phyloP scores from a whole-genome alignment of 177 flowering plant genomes.

The Vitis hybrid region DNA sequence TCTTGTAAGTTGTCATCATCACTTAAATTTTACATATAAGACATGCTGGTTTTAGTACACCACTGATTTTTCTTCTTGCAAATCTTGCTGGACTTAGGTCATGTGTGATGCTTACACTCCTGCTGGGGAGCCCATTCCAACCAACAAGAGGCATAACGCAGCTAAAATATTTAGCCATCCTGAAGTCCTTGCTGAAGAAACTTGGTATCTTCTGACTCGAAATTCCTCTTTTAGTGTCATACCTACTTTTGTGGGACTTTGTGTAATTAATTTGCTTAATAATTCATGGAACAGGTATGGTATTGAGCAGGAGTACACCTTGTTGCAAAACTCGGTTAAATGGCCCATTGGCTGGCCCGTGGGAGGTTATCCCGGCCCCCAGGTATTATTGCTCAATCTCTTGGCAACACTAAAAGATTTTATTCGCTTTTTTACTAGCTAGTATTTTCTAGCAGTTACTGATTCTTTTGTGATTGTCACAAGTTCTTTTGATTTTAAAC shows the following conservation, averaged over 20 bases:
- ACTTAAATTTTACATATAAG: neutral
- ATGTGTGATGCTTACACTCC: constrained; percentile 92
- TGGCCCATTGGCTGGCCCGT: constrained; percentile 94
- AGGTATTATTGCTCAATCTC: constrained; percentile 40
- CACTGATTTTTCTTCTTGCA: neutral
- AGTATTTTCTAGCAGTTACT: neutral
- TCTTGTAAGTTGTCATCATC: constrained; percentile 46
- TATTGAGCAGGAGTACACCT: constrained; percentile 86
- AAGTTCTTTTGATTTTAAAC: no score
- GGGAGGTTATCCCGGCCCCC: constrained; percentile 92
- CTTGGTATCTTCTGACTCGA: constrained; percentile 47
- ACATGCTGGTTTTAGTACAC: neutral
- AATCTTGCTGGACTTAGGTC: constrained; percentile 41
- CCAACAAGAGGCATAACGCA: constrained; percentile 74
- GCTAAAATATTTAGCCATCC: constrained; percentile 82
- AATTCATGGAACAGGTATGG: constrained; percentile 57
- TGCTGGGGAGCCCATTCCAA: constrained; percentile 76
- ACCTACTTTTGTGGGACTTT: neutral
- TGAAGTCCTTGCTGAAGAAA: constrained; percentile 62
- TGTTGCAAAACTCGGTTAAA: constrained; percentile 64
- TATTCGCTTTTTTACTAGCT: no score
- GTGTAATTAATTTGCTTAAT: neutral
- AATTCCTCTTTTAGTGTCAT: neutral
- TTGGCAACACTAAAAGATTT: neutral
- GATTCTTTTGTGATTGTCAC: neutral